Evolutionary conservation across 805 yeast genomes (phyloP), one percentile per base, ranked within the genome.

Genomic region (Candida xiaguanensis): DNA sequence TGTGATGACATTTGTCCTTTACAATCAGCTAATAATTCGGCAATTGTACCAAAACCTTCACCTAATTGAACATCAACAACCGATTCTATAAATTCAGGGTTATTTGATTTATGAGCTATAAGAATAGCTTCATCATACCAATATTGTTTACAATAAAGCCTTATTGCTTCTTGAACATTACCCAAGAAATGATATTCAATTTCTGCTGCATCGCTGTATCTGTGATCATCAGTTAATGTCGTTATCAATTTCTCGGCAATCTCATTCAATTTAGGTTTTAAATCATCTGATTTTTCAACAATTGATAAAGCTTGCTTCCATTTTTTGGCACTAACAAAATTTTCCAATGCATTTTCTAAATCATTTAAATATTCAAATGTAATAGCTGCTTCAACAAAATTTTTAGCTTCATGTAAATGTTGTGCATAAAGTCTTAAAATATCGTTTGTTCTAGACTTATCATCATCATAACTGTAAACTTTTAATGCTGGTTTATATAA

Each of bases 21-120:
- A 66, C 97, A 93, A 58, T 93, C 99, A n/a, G 96, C 93, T 28
- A 91, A 59, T 23, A 93, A 68, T 61, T 93, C 98, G 4, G 95
- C 91, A 45, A 89, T 70, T 0, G 75, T 67, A 47, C 95, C 95
- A 61, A 89, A 93, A 1, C 95, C 93, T 58, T 91, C 98, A 35
- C 85, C 81, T 26, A 91, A 59, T 14, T 81, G 85, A 1, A 81
- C 77, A 48, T 87, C 95, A 35, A 89, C 75, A 11, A 83, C 63
- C 4, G 69, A 61, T 32, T 74, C 77, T 9, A 86, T 60, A 19
- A 82, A 57, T 11, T 76, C 79, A 1, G 52, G 37, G 35, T 53
- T 54, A 4, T 61, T 54, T 38, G 75, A 72, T 29, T 70, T 70
- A 14, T 63, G 55, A 5, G 86, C 81, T 17, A 84, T 52, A 41